A percentile compares a stretch with the other conserved stretches of the same genome.
These are phyloP conservation scores for Diaporthe sp. DNA, from an alignment of 2,329 filamentous ascomycete species.

Conservation along the genomic window DNA sequence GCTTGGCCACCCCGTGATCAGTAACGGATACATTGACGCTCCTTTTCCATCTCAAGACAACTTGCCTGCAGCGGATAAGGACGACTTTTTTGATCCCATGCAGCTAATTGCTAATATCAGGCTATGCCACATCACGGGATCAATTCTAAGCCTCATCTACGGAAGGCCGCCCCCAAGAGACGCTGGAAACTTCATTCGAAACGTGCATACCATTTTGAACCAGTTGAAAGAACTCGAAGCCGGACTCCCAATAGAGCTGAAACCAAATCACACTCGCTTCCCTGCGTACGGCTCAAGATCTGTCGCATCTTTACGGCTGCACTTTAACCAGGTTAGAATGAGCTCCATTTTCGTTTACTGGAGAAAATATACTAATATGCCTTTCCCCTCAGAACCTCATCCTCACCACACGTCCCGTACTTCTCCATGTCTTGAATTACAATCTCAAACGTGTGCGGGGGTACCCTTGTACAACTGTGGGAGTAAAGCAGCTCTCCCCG, in stretches of 20 bases:
- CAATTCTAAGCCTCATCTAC: constrained; percentile 40
- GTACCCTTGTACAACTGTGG: neutral
- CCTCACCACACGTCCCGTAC: constrained; percentile 41
- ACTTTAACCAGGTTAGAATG: constrained; percentile 41
- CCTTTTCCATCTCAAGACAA: constrained; percentile 48
- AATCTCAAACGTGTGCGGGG: constrained; percentile 31
- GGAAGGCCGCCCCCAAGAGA: constrained; percentile 24
- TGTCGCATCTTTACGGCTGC: constrained; percentile 40
- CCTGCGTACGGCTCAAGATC: constrained; percentile 40
- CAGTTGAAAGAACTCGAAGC: constrained; percentile 53
- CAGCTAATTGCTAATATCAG: constrained; percentile 47
- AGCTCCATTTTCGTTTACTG: neutral
- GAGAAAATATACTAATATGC: neutral
- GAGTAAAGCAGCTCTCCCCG: constrained; percentile 43
- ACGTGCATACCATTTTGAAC: constrained; percentile 49
- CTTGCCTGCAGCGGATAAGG: constrained; percentile 36
- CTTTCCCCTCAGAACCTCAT: constrained; percentile 33
- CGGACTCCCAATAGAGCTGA: constrained; percentile 49
- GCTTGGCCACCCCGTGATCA: constrained; percentile 56
- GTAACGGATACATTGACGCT: constrained; percentile 56
- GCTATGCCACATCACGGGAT: constrained; percentile 47
- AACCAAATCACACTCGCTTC: constrained; percentile 43
- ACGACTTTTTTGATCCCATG: constrained; percentile 41
- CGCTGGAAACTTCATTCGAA: constrained; percentile 37
- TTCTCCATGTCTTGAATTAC: constrained; percentile 41